Conservation (phyloP, 2,329 filamentous ascomycete species). For the Orbilia ellipsospora region DNA sequence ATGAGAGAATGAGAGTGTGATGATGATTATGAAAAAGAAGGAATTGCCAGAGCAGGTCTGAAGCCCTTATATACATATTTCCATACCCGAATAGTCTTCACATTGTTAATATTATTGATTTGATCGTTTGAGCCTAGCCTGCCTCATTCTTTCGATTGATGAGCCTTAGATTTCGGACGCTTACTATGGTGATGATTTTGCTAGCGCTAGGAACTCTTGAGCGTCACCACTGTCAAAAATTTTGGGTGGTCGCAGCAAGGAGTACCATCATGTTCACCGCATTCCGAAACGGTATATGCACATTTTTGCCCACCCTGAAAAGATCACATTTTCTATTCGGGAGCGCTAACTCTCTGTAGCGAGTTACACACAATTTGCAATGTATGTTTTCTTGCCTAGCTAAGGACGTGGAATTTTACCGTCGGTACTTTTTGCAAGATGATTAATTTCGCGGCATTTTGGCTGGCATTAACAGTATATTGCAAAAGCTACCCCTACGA, state of each 20-base stretch:
- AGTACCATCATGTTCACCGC: slow-evolving; percentile 6
- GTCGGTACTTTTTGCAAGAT: no score
- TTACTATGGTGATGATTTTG: neutral
- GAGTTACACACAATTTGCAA: no score
- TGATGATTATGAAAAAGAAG: slow-evolving; percentile 48
- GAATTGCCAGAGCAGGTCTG: neutral
- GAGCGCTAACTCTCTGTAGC: neutral
- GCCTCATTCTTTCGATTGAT: slow-evolving; percentile 13
- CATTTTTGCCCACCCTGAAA: neutral
- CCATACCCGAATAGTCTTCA: neutral
- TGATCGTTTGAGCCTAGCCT: neutral
- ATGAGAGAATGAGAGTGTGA: slow-evolving; percentile 19
- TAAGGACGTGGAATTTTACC: no score
- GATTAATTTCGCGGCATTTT: no score
- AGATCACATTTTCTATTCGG: neutral
- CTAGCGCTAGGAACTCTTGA: slow-evolving; percentile 2
- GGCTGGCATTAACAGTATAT: no score
- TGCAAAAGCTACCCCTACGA: neutral
- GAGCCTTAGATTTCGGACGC: slow-evolving; percentile 3
- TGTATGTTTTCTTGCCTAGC: no score
- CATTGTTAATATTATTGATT: slow-evolving; percentile 1
- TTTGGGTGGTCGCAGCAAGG: neutral
- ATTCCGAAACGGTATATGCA: neutral
- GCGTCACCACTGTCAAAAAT: slow-evolving; percentile 2
- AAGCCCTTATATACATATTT: slow-evolving; percentile 42